Conservation (phyloP, 176 grass and related monocot genomes). For the Juncus inflexus region DNA sequence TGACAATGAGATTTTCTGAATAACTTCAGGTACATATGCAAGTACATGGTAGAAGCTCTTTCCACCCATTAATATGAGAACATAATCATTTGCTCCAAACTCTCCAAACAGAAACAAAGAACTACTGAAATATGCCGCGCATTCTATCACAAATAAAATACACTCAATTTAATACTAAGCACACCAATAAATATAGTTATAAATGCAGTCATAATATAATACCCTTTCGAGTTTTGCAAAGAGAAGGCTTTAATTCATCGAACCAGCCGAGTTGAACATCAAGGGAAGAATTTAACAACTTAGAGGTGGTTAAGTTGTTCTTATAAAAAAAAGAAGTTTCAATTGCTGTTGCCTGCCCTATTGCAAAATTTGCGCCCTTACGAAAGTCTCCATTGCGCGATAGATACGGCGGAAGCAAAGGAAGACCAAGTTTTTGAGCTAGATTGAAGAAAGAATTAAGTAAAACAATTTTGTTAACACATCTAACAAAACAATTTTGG, state of each 20-base stretch:
- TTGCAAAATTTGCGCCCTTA: constrained; percentile 65
- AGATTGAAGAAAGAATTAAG: not conserved
- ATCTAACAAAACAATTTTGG: too few species aligned
- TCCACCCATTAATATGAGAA: not conserved
- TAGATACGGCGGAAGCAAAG: constrained; percentile 57
- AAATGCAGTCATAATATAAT: not conserved
- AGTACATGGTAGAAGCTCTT: constrained; percentile 32
- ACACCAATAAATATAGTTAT: not conserved
- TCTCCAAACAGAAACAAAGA: constrained; percentile 46
- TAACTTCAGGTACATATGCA: constrained; percentile 23
- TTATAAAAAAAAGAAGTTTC: constrained; percentile 30
- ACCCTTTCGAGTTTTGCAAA: constrained; percentile 22
- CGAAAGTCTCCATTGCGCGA: constrained; percentile 51
- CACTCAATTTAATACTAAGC: not conserved
- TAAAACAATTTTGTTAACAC: too few species aligned
- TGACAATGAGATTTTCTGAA: constrained; percentile 29
- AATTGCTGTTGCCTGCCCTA: constrained; percentile 50
- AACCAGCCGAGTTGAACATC: constrained; percentile 59
- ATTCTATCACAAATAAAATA: constrained; percentile 23
- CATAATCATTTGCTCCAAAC: constrained; percentile 44
- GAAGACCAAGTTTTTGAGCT: constrained; percentile 58
- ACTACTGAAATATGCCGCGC: constrained; percentile 28
- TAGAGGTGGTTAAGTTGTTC: constrained; percentile 20
- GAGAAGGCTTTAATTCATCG: constrained; percentile 38
- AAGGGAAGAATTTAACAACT: constrained; percentile 38